Conservation (phyloP, 495 filamentous ascomycete genomes). For the Podospora pseudoanserina region DNA sequence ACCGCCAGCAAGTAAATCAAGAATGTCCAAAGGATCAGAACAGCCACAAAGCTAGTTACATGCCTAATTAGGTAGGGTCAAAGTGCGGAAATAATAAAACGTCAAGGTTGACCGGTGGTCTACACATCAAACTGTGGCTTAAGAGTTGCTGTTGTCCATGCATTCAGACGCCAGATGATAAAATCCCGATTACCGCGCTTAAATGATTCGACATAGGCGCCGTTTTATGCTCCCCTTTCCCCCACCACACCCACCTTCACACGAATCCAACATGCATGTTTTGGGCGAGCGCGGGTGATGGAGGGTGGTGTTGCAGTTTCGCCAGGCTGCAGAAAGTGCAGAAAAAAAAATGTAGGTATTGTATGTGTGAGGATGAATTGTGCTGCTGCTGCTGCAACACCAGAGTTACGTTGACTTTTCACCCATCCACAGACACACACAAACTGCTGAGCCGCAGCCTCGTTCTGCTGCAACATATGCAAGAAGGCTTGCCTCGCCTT, state of each 20-base stretch:
- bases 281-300: not conserved
- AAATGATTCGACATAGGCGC: not conserved
- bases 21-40: not conserved
- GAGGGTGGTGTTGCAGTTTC: not conserved
- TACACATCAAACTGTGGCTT: not conserved
- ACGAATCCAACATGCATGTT: not conserved
- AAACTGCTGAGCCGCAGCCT: not conserved
- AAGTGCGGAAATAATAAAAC: not conserved
- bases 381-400: not conserved
- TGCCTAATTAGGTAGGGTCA: not conserved
- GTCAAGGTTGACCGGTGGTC: not conserved
- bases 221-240: not conserved
- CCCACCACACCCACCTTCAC: too few relatives aligned
- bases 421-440: too few relatives aligned
- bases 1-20: not conserved
- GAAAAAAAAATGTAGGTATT: not conserved
- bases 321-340: not conserved
- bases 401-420: not conserved
- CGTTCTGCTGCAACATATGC: not conserved
- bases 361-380: not conserved
- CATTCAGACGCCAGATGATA: not conserved
- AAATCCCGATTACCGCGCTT: slow-evolving; percentile 2
- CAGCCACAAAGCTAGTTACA: not conserved
- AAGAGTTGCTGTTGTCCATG: not conserved
- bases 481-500: not conserved